Conservation (phyloP, 2,329 filamentous ascomycete genomes). For the Talaromyces sp. region DNA sequence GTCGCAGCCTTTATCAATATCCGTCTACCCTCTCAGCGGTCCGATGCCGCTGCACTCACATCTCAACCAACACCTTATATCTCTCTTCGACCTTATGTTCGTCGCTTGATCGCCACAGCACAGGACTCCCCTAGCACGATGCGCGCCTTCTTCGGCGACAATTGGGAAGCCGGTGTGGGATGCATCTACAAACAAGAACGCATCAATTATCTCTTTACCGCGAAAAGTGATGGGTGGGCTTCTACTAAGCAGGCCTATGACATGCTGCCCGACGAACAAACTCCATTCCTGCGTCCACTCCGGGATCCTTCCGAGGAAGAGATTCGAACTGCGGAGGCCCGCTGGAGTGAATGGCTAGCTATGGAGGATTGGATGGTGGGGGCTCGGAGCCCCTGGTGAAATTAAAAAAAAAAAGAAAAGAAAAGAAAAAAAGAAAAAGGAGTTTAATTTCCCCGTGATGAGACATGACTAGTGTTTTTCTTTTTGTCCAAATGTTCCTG, state of each 20-base stretch:
- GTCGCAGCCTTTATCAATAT: slow-evolving; percentile 92
- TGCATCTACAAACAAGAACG: slow-evolving; percentile 84
- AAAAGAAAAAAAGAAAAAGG: background rate
- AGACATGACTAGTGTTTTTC: slow-evolving; percentile 26
- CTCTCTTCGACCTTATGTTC: slow-evolving; percentile 82
- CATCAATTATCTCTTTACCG: slow-evolving; percentile 90
- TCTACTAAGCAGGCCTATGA: slow-evolving; percentile 90
- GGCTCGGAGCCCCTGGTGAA: slow-evolving; percentile 55
- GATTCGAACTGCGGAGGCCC: slow-evolving; percentile 76
- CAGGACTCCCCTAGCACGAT: slow-evolving; percentile 83
- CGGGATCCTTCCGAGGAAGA: slow-evolving; percentile 75
- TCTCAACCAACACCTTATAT: slow-evolving; percentile 44
- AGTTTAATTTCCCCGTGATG: slow-evolving; percentile 17
- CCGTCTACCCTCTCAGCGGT: slow-evolving; percentile 77
- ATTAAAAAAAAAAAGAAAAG: too few relatives aligned
- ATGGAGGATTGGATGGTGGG: slow-evolving; percentile 99
- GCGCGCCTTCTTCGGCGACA: slow-evolving; percentile 88
- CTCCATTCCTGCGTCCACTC: slow-evolving; percentile 83
- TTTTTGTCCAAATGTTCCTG: too few relatives aligned
- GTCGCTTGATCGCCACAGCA: slow-evolving; percentile 89
- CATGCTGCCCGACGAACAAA: slow-evolving; percentile 75
- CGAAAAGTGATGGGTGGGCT: slow-evolving; percentile 88
- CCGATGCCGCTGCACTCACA: slow-evolving; percentile 24
- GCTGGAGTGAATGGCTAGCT: slow-evolving; percentile 92
- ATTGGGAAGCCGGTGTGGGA: slow-evolving; percentile 79